Evolutionary conservation across 73 alveolate species (phyloP).

Genomic region (Paramecium octaurelia): DNA sequence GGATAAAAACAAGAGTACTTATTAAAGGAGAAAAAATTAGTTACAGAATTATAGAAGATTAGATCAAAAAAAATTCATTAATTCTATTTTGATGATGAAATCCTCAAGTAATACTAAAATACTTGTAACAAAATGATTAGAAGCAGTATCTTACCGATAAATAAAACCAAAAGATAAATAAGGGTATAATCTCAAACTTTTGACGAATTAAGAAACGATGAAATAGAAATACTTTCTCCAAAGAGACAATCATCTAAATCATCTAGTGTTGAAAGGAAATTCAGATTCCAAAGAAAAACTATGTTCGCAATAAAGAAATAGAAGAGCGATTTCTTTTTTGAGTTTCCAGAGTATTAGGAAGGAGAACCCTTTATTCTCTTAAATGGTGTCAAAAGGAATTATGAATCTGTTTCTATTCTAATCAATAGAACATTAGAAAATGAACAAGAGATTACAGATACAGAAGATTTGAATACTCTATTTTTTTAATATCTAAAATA

Average conservation of each 20-base stretch:
- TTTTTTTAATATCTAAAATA: background rate
- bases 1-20: background rate
- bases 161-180: background rate
- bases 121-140: background rate
- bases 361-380: background rate
- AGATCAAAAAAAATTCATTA: background rate
- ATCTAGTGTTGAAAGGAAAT: background rate
- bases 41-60: background rate
- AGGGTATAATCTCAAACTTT: background rate
- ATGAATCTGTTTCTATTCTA: background rate
- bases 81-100: background rate
- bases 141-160: background rate
- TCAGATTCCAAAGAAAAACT: background rate
- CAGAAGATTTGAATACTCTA: background rate
- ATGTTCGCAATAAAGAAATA: background rate
- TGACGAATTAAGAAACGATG: background rate
- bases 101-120: background rate
- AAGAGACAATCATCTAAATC: background rate
- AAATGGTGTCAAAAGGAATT: background rate
- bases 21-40: background rate
- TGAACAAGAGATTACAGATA: background rate
- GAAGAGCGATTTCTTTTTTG: background rate
- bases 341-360: constrained; percentile 8
- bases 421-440: background rate
- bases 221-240: background rate